Evolutionary conservation across 225 moss, liverwort and hornwort species (phyloP).

Genomic region (Pseudoscleropodium purum): DNA sequence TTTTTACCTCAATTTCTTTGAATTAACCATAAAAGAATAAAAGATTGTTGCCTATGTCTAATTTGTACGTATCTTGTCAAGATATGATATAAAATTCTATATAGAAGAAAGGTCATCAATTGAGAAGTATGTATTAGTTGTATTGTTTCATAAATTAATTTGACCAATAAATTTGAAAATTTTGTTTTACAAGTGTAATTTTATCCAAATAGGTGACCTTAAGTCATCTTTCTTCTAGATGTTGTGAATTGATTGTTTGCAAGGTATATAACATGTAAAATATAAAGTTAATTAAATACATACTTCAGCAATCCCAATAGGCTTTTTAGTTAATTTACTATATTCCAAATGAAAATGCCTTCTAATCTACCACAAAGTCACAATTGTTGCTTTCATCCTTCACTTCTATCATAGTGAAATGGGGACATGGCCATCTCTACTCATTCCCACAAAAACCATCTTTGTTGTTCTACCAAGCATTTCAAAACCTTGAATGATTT

Average conservation of each 20-base stretch:
- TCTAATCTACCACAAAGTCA: neutral
- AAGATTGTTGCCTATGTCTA: no score
- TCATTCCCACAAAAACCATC: neutral
- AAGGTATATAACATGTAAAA: no score
- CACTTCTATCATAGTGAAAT: neutral
- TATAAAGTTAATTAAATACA: no score
- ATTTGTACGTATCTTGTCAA: neutral
- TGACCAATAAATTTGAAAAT: neutral
- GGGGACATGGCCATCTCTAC: conserved; percentile 15
- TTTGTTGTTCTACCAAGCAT: neutral
- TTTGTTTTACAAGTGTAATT: no score
- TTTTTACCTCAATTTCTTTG: neutral
- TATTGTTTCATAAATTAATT: neutral
- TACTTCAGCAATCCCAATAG: neutral
- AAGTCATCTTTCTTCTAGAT: no score
- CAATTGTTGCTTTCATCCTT: neutral
- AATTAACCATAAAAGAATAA: neutral
- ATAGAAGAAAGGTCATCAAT: neutral
- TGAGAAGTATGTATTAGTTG: no score
- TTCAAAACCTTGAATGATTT: neutral
- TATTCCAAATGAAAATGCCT: neutral
- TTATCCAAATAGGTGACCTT: no score
- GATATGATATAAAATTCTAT: neutral
- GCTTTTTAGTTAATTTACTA: neutral
- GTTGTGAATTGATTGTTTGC: no score